These are phyloP conservation scores for Ephemerocybe angulata DNA, from an alignment of 768 basidiomycete species.

Conservation along the genomic window DNA sequence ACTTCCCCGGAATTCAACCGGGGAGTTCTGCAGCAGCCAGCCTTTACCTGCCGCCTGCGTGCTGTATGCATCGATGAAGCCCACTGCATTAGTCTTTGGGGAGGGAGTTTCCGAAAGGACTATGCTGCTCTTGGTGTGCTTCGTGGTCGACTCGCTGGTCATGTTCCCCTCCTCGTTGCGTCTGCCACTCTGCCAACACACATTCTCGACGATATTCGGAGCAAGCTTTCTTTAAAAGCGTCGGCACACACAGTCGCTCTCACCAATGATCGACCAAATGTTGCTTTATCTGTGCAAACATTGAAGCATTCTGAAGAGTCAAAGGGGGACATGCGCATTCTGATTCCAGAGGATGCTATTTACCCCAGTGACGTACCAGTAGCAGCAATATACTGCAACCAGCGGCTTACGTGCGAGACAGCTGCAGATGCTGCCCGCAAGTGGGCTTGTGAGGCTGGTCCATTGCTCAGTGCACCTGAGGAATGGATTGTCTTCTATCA, in stretches of 20 bases:
- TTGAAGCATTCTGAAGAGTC: conserved; percentile 18
- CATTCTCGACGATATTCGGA: conserved; percentile 16
- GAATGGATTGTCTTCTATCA: conserved; percentile 21
- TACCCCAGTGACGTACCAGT: conserved; percentile 15
- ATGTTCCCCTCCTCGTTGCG: conserved; percentile 15
- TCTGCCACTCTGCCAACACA: conserved; percentile 20
- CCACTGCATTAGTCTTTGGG: conserved; percentile 23
- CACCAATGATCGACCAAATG: conserved; percentile 22
- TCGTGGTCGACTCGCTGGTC: conserved; percentile 12
- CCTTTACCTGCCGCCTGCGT: conserved; percentile 9
- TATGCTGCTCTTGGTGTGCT: conserved; percentile 18
- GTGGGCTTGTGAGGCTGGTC: conserved; percentile 16
- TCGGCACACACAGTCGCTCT: conserved; percentile 1
- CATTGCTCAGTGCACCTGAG: not conserved
- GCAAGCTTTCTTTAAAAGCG: conserved; percentile 11
- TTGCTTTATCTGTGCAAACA: conserved; percentile 21
- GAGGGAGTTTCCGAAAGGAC: conserved; percentile 20
- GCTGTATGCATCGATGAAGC: conserved; percentile 20
- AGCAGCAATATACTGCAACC: conserved; percentile 20
- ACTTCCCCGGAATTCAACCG: conserved; percentile 11
- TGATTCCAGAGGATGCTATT: conserved; percentile 15
- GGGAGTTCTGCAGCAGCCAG: conserved; percentile 8
- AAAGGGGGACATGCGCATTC: conserved; percentile 22
- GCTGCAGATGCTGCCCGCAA: conserved; percentile 12
- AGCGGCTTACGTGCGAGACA: conserved; percentile 11